Evolutionary conservation across 805 yeast genomes (phyloP), one percentile per base, ranked within the genome.

Genomic region (Schizosaccharomyces pombe): DNA sequence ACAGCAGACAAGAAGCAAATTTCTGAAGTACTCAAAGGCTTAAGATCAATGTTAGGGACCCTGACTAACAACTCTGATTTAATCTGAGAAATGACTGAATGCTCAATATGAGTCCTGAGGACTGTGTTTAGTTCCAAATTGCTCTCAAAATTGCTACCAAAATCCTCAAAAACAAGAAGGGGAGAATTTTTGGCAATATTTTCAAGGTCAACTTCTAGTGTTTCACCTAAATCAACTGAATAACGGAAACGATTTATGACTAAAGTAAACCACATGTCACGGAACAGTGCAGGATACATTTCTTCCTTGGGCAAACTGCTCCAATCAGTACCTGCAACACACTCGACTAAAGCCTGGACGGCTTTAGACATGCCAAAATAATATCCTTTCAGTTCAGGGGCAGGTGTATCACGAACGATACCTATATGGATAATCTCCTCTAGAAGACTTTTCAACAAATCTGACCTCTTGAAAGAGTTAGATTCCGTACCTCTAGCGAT

Each of bases 241-340:
- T 71, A 70, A n/a, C 78, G 74, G 63, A 79, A 85, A 0, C 98
- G 98, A 65, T 91, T 95, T 29, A 87, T 82, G 3, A 80, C 89
- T 73, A 91, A 71, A 62, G 89, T 91, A 65, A 85, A 85, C 99
- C 99, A 91, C 47, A 85, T 78, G 65, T 91, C 82, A 62, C 93
- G 75, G 70, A 89, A 85, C 57, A 79, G 69, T 51, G 74, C 72
- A 52, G 78, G 68, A 1, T 77, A 68, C 1, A 68, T 69, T 40
- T 76, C 75, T 58, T 80, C 76, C 6, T 62, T 64, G 61, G 60
- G 47, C 14, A 61, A 0, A 82, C 77, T 4, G 63, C 59, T 30
- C 72, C 72, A 33, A 70, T 70, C 5, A 73, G 70, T 37, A 70
- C 67, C 2, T 95, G 95, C 55, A 87, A 67, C 40, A 87, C 66